Evolutionary conservation across 140 eudicot species (phyloP), one percentile per base, ranked within the genome.

Genomic region (Stevia rebaudiana): DNA sequence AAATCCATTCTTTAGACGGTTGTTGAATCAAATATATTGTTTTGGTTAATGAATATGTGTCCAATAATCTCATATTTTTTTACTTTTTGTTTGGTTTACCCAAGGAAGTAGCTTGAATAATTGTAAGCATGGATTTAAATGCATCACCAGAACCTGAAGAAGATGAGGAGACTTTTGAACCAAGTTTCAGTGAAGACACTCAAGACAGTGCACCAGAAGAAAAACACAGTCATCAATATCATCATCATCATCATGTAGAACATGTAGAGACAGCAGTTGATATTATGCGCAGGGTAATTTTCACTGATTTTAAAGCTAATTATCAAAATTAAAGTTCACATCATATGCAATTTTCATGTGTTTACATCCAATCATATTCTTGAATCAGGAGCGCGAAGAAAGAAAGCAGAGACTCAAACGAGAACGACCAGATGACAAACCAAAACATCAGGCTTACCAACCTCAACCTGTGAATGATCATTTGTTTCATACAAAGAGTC

Each of bases 91-190:
- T 47, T 36, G 37, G 28, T 47, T 60, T 33, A 48, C 76, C 8
- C 19, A 49, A 53, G 53, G 44, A 61, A 62, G 36, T 50, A 33
- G 50, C 33, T 70, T 74, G 65, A 76, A 65, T 78, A 65, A 75
- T 74, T 54, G 60, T 62, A 72, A 79, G 75, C 71, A 92, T 92
- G 99, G 99, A 92, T 77, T 80, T 92, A 76, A 92, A 92, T 81
- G 99, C 81, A 28, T 81, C 84, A 8, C 99, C 99, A 3, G 81
- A 79, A 77, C 95, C 99, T 7, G 99, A 92, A 61, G 99, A 92
- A 9, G 98, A 92, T 49, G 98, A 92, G 42, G 95, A 78, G 67
- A 66, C 47, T 39, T 82, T 68, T 68, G 89, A 76, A 57, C 84
- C 75, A 31, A 84, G 75, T 54, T 67, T 78, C 16, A 81, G 74